These are phyloP conservation scores for Pseudoturritis turrita DNA, from an alignment of 345 rosid species.

Conservation along the genomic window DNA sequence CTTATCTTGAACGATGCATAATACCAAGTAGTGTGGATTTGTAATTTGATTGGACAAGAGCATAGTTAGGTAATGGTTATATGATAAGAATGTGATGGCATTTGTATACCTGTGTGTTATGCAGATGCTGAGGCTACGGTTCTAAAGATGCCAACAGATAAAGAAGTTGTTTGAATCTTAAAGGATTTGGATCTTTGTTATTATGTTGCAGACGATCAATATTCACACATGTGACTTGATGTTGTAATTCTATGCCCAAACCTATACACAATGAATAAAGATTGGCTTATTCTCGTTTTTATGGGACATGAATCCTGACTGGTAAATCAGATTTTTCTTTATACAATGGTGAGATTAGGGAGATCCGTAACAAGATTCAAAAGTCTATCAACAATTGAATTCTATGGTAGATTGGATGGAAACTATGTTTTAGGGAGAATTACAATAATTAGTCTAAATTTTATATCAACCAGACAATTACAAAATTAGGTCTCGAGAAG, in stretches of 20 bases:
- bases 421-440: no score
- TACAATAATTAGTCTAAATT: no score
- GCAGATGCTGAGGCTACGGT: slow-evolving; percentile 26
- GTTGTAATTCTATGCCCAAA: slow-evolving; percentile 15
- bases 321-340: no score
- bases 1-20: neutral
- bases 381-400: no score
- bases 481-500: no score
- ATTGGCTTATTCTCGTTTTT: neutral
- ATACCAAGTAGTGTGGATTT: neutral
- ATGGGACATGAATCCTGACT: neutral
- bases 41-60: neutral
- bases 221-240: neutral
- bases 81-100: neutral
- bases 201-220: no score
- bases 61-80: neutral
- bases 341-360: no score
- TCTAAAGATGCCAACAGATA: slow-evolving; percentile 30
- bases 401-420: no score
- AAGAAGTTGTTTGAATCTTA: slow-evolving; percentile 9
- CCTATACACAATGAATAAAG: slow-evolving; percentile 15
- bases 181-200: neutral
- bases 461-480: no score
- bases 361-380: no score
- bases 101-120: neutral